Conservation (phyloP, 768 basidiomycete genomes). For the Leccinum subtestaceum region DNA sequence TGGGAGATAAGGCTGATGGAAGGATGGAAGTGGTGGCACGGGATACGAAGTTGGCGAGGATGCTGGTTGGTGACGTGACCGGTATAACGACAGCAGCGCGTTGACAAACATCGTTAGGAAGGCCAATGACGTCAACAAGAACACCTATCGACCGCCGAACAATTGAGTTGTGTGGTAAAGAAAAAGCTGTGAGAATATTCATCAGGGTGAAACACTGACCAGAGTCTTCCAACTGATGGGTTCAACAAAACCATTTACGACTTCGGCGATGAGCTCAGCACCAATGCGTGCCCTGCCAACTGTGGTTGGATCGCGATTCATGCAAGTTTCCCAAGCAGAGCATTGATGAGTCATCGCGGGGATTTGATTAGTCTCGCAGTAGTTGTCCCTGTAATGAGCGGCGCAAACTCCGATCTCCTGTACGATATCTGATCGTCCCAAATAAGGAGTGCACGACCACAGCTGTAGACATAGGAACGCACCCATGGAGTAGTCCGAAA, state of each 20-base stretch:
- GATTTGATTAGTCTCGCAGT: conserved; percentile 70
- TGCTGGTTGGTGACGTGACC: conserved; percentile 56
- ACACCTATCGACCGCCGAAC: conserved; percentile 43
- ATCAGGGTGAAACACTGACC: conserved; percentile 45
- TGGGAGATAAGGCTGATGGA: conserved; percentile 50
- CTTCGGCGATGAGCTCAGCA: conserved; percentile 93
- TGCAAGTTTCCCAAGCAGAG: conserved; percentile 87
- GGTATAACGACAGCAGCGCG: conserved; percentile 73
- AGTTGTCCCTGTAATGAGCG: conserved; percentile 74
- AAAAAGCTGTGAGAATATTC: conserved; percentile 12
- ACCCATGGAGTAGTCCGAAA: conserved; percentile 89
- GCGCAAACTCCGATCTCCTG: conserved; percentile 91
- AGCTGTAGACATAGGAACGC: conserved; percentile 16
- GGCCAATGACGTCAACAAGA: conserved; percentile 70
- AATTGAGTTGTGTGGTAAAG: conserved; percentile 16
- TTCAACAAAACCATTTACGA: conserved; percentile 95
- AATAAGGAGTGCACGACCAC: conserved; percentile 20
- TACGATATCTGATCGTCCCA: conserved; percentile 63
- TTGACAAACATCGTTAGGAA: conserved; percentile 82
- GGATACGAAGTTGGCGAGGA: conserved; percentile 40
- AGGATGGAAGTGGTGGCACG: conserved; percentile 38
- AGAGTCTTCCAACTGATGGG: conserved; percentile 97
- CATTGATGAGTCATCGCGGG: conserved; percentile 90
- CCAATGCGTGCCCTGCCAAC: conserved; percentile 87
- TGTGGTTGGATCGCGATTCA: conserved; percentile 90